Evolutionary conservation across 768 basidiomycete genomes (phyloP), one percentile per base, ranked within the genome.

Genomic region (Lactarius hengduanensis): DNA sequence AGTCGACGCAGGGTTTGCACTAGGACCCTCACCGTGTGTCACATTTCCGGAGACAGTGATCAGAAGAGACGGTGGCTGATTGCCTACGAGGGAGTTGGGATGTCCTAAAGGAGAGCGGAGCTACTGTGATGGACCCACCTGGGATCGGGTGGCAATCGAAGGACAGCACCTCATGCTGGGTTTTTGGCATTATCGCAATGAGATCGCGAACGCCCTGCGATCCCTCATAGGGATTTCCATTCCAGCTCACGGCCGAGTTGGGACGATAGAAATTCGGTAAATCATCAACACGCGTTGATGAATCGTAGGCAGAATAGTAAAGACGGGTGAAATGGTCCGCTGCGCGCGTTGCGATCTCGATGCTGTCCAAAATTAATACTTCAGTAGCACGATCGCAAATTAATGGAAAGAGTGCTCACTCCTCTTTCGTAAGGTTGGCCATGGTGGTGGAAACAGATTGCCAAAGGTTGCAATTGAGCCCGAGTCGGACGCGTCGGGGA

Each of bases 111-210:
- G 22, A 20, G 40, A 7, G 34, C 11, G 34, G 26, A 13, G 57
- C 30, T 32, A n/a, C 40, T 26, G 22, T 22, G 28, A 57, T 10
- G 22, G 38, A 69, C 77, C 28, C 43, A 90, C 92, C 91, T 76
- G 91, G 90, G 66, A 94, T 92, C 41, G 93, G 90, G 75, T 94
- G 92, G 71, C 93, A 94, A 74, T 94, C 93, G 69, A 92, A 92
- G 20, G 90, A 92, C 74, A 91, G 89, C 22, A 94, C 82, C 65
- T 94, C 93, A 71, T 94, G 92, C 70, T 86, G 90, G 32, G 92
- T 91, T 22, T 79, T 78, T 2, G 91, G 91, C 87, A 92, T 92
- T 61, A 84, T 84, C 69, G 83, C 77, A 28, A 92, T 80, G 53
- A 93, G 81, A 64, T 85, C 81, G 62, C 81, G 82, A 56, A 94